Conservation (phyloP, 495 filamentous ascomycete species). For the Talaromyces stipitatus region DNA sequence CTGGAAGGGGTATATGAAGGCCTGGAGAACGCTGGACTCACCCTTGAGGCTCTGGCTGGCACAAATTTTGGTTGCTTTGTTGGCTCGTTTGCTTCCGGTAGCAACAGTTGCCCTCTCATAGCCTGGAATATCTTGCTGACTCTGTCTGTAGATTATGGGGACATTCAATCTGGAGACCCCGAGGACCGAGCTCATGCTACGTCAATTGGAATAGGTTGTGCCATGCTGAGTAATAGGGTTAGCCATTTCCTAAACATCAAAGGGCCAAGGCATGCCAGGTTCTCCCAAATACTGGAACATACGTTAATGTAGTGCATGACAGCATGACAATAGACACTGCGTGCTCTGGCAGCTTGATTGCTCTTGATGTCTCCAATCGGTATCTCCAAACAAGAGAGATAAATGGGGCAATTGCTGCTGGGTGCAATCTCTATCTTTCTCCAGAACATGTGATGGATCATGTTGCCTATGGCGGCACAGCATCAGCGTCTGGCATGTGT, state of each 20-base stretch:
- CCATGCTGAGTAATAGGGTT: constrained; percentile 21
- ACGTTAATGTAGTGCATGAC: neutral
- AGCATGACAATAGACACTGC: constrained; percentile 25
- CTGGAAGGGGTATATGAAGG: constrained; percentile 42
- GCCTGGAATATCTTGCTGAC: neutral
- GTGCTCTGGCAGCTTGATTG: constrained; percentile 20
- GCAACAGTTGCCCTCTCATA: neutral
- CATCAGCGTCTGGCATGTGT: constrained; percentile 21
- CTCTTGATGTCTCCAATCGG: constrained; percentile 20
- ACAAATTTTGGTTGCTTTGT: constrained; percentile 34
- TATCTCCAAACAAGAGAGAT: constrained; percentile 15
- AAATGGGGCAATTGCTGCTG: constrained; percentile 40
- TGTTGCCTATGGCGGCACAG: constrained; percentile 5
- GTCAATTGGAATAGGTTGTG: constrained; percentile 14
- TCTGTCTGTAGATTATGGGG: constrained; percentile 15
- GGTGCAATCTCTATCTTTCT: constrained; percentile 27
- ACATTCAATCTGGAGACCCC: constrained; percentile 22
- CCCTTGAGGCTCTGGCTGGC: constrained; percentile 22
- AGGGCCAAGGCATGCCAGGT: constrained; percentile 12
- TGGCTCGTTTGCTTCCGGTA: constrained; percentile 28
- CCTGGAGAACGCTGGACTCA: constrained; percentile 37
- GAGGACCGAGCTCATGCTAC: constrained; percentile 12
- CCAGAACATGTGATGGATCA: constrained; percentile 14
- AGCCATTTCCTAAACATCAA: constrained; percentile 25
- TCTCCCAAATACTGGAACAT: neutral